Percentiles rank a stretch among this genome's conserved stretches.
phyloP scores from a whole-genome alignment of 306 rosid species.

The Leucaena leucocephala region DNA sequence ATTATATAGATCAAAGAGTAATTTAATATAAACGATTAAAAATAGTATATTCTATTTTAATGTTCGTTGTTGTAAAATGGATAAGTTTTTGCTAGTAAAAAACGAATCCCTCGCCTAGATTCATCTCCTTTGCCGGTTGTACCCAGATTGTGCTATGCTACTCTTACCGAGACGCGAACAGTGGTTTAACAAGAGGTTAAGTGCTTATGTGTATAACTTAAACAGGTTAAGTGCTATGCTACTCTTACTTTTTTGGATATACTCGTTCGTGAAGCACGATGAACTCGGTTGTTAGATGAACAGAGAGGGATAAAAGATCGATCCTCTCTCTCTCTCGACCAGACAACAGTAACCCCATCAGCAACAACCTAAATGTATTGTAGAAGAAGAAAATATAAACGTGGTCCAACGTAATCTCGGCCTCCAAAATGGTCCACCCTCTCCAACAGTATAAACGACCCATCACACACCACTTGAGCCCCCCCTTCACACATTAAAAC shows the following conservation, averaged over 20 bases:
- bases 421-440: constrained; percentile 41
- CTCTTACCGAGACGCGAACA: no score
- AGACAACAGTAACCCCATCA: background rate
- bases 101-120: no score
- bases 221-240: no score
- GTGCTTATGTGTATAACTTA: no score
- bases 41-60: no score
- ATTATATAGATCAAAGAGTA: no score
- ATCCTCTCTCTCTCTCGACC: background rate
- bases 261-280: background rate
- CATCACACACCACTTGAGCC: constrained; percentile 38
- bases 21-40: no score
- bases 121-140: no score
- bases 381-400: background rate
- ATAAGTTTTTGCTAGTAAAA: no score
- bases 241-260: background rate
- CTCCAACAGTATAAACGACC: constrained; percentile 32
- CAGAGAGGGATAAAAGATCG: background rate
- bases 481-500: constrained; percentile 37
- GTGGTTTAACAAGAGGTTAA: no score
- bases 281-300: background rate
- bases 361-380: background rate
- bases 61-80: no score
- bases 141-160: no score
- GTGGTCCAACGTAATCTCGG: constrained; percentile 45